A percentile compares a stretch with the other conserved stretches of the same genome.
Evolutionary conservation across 257 asterid genomes (phyloP).

Genomic region (Fraxinus excelsior): DNA sequence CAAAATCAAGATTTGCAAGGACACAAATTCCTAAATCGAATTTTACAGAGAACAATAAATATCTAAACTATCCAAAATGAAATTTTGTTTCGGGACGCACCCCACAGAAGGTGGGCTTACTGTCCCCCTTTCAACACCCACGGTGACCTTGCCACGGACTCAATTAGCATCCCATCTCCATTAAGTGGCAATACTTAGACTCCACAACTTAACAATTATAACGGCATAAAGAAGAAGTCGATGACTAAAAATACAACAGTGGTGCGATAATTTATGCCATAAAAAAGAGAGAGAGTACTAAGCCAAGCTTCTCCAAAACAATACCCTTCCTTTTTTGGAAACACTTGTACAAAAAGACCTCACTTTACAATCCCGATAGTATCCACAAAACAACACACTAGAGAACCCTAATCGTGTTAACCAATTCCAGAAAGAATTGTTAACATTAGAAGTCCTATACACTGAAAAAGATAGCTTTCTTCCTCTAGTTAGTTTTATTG

Average conservation of each 20-base stretch:
- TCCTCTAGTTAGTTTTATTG: slow-evolving; percentile 6
- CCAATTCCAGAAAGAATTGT: not conserved
- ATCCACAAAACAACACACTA: not conserved
- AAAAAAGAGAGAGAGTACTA: not conserved
- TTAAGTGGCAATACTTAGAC: too few relatives aligned
- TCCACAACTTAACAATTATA: not conserved
- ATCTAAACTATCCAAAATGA: too few relatives aligned
- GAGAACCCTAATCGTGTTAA: not conserved
- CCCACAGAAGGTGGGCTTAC: too few relatives aligned
- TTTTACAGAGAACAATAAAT: too few relatives aligned
- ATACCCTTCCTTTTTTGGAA: not conserved
- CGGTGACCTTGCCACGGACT: not conserved
- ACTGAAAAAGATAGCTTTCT: not conserved
- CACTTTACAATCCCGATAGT: not conserved
- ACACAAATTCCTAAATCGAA: too few relatives aligned
- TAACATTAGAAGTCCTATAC: not conserved
- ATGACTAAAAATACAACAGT: too few relatives aligned
- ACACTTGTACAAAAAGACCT: not conserved
- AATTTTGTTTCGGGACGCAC: too few relatives aligned
- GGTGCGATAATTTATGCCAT: not conserved
- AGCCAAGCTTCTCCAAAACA: not conserved
- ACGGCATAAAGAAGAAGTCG: not conserved
- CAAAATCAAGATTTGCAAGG: too few relatives aligned
- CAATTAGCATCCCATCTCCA: not conserved
- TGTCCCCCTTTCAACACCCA: not conserved